Conservation (phyloP, 768 basidiomycete species). For the Tulasnella sp. region DNA sequence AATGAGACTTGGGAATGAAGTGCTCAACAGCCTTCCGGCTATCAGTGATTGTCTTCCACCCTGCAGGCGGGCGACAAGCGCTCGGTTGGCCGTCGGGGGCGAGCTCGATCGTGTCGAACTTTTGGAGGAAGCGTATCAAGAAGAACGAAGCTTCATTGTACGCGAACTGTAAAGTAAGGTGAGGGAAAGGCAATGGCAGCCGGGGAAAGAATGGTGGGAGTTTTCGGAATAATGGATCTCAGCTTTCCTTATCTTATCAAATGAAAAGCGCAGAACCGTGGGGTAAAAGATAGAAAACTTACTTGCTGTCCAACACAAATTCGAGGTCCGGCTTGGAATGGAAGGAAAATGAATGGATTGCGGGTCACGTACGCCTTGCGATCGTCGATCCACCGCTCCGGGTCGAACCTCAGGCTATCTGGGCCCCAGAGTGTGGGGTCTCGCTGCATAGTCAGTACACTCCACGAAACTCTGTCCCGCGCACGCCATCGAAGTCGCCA, state of each 20-base stretch:
- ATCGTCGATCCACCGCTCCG: slow-evolving; percentile 73
- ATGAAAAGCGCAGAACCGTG: neutral
- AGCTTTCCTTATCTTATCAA: slow-evolving; percentile 19
- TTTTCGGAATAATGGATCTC: slow-evolving; percentile 52
- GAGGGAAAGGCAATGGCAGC: neutral
- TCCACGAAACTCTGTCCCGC: slow-evolving; percentile 10
- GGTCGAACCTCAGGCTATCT: slow-evolving; percentile 77
- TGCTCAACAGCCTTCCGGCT: slow-evolving; percentile 59
- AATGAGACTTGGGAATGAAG: slow-evolving; percentile 63
- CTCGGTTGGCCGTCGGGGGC: slow-evolving; percentile 68
- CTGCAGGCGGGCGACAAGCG: slow-evolving; percentile 53
- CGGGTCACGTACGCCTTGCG: slow-evolving; percentile 37
- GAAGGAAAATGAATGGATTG: slow-evolving; percentile 65
- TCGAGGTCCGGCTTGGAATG: slow-evolving; percentile 73
- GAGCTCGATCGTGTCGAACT: slow-evolving; percentile 62
- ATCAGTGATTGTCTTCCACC: slow-evolving; percentile 51
- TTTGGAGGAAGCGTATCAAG: slow-evolving; percentile 67
- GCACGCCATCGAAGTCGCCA: neutral
- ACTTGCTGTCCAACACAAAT: slow-evolving; percentile 45
- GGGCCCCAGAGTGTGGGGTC: slow-evolving; percentile 62
- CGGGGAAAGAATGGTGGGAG: neutral
- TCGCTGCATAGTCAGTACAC: slow-evolving; percentile 12
- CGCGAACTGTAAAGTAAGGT: slow-evolving; percentile 67
- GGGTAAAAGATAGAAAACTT: slow-evolving; percentile 23
- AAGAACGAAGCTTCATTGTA: slow-evolving; percentile 76